Base-by-base conservation (phyloP, 2,329 filamentous ascomycete genomes). In the Aspergillus quadrilineatus region DNA sequence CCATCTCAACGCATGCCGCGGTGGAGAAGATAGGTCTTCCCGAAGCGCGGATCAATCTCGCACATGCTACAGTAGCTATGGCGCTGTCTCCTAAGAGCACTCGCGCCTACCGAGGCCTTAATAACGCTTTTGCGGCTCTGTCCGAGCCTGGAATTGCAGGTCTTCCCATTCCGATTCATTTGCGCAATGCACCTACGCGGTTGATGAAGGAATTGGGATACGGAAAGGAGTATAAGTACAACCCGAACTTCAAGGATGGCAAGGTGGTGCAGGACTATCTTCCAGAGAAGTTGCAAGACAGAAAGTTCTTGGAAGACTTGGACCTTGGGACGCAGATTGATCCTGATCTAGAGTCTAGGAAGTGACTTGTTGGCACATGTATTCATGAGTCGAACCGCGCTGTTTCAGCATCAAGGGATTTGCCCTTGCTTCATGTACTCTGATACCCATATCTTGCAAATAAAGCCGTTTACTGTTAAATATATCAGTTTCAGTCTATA, bases 21-120 rank as follows among this genome's bases (percentile, higher is more conserved):
- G 88, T 90, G 1, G 90, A 97, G 74, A 93, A 94, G 73, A 89
- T 99, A 51, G 94, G 94, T 28, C 89, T 97, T 83, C 94, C 94
- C 0, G 94, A 99, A 75, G 93, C 92, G 15, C 84, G 92, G 7
- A 97, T 97, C 66, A 91, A 93, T 51, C 82, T 99, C 5, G 92
- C 90, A 0, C 94, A 99, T 74, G 89, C 87, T 65, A 83, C 90
- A 6, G 89, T 94, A 0, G 92, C 94, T 0, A 80, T 97, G 48
- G 84, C 87, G 4, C 77, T 91, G 14, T 88, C 92, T 0, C 88
- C 87, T 1, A 97, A 99, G 77, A 93, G 88, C 64, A 97, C 92
- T 1, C 80, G 92, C 36, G 87, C 89, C 2, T 99, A 99, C 71
- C 80, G 93, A 29, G 91, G 85, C 0, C 75, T 97, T 12, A 89